Evolutionary conservation across 1,139 yeast species (phyloP).

Genomic region (Kodamaea ohmeri): DNA sequence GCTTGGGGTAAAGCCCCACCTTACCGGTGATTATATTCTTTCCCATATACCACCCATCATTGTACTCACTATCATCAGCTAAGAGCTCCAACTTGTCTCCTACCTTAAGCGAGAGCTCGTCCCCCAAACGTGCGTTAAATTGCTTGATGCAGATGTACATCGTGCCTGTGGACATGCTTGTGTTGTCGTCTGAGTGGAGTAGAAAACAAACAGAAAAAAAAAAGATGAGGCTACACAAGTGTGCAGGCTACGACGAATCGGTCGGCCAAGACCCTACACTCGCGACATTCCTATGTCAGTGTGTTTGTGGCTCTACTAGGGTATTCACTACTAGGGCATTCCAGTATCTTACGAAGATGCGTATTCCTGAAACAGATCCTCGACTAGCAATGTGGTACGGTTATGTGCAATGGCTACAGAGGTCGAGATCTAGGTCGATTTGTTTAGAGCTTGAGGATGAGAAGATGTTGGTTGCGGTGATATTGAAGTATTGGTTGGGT

Average conservation of each 20-base stretch:
- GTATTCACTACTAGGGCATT: no score
- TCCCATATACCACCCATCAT: slow-evolving; percentile 98
- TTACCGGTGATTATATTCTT: slow-evolving; percentile 65
- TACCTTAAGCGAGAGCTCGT: slow-evolving; percentile 73
- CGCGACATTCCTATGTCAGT: no score
- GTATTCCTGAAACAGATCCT: no score
- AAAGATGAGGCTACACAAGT: background rate
- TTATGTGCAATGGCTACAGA: no score
- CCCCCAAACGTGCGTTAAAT: slow-evolving; percentile 82
- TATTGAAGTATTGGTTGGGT: no score
- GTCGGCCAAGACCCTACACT: no score
- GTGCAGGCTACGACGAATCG: background rate
- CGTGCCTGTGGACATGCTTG: slow-evolving; percentile 17
- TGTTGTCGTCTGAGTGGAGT: slow-evolving; percentile 1
- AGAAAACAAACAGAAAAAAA: slow-evolving; percentile 4
- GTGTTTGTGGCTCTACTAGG: no score
- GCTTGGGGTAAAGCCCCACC: slow-evolving; percentile 87
- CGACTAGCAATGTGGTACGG: no score
- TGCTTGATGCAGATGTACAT: slow-evolving; percentile 69
- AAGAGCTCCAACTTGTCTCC: slow-evolving; percentile 89
- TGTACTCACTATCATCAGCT: slow-evolving; percentile 88
- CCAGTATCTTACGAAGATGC: no score
- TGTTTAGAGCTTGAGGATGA: no score
- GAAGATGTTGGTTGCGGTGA: no score
- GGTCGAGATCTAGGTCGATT: no score